phyloP scores from a whole-genome alignment of 2,329 filamentous ascomycete genomes.

The Epichloe sylvatica region DNA sequence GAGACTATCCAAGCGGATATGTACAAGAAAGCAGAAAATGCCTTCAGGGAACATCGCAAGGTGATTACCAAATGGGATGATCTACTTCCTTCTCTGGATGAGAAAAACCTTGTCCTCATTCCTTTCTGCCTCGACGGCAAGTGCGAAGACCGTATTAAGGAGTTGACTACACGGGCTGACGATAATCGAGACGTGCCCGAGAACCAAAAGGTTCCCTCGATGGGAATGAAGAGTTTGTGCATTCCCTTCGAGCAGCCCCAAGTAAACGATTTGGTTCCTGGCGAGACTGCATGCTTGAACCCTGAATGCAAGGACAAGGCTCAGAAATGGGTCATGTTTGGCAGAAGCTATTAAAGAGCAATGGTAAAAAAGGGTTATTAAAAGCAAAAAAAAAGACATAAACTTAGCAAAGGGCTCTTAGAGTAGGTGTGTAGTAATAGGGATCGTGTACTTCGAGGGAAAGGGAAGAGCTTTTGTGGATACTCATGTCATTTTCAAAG shows the following conservation, averaged over 20 bases:
- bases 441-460: not conserved
- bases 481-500: not conserved
- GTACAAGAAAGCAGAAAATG: constrained; percentile 57
- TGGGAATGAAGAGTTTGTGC: constrained; percentile 59
- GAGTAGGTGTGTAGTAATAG: constrained; percentile 1
- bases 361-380: not conserved
- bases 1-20: constrained; percentile 84
- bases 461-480: not conserved
- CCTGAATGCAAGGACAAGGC: constrained; percentile 67
- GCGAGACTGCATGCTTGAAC: constrained; percentile 83
- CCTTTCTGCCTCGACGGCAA: constrained; percentile 70
- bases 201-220: constrained; percentile 39
- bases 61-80: constrained; percentile 78
- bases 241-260: constrained; percentile 73
- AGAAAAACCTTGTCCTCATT: constrained; percentile 85
- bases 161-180: constrained; percentile 66
- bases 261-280: constrained; percentile 48
- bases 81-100: constrained; percentile 77
- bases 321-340: constrained; percentile 87
- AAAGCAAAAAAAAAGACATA: not conserved
- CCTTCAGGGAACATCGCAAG: constrained; percentile 70
- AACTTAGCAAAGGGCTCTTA: constrained; percentile 3
- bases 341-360: constrained; percentile 47
- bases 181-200: constrained; percentile 40
- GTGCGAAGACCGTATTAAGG: constrained; percentile 93